Conservation (phyloP, 495 filamentous ascomycete genomes). For the Aspergillus steynii region DNA sequence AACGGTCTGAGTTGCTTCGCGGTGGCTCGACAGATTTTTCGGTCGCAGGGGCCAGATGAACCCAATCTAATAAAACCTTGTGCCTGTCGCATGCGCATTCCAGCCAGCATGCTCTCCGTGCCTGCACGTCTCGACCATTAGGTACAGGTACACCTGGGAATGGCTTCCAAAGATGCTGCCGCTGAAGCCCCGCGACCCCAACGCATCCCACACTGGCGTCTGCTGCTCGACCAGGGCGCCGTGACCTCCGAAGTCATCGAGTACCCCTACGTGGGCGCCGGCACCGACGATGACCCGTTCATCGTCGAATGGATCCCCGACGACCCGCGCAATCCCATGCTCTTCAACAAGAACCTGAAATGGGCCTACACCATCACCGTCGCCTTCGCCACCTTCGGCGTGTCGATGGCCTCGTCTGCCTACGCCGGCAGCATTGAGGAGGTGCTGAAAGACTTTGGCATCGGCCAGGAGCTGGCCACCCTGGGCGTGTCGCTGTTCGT, state of each 20-base stretch:
- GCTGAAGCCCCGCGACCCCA: constrained; percentile 9
- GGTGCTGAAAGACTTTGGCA: constrained; percentile 44
- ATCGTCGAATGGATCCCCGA: constrained; percentile 64
- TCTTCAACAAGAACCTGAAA: constrained; percentile 51
- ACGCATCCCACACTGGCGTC: constrained; percentile 30
- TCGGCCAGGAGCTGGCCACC: constrained; percentile 47
- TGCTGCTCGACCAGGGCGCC: constrained; percentile 28
- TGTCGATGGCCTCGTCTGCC: constrained; percentile 69
- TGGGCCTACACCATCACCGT: constrained; percentile 61
- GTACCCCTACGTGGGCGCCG: constrained; percentile 57
- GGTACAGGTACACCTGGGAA: neutral
- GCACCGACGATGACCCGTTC: constrained; percentile 67
- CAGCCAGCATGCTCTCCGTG: neutral
- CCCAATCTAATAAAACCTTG: neutral
- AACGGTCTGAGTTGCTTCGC: neutral
- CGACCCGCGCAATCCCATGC: constrained; percentile 65
- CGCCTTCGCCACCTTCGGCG: constrained; percentile 67
- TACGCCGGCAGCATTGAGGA: constrained; percentile 62
- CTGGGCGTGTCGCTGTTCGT: constrained; percentile 58
- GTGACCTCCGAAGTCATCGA: constrained; percentile 47
- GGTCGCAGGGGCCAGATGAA: neutral
- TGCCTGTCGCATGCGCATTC: neutral
- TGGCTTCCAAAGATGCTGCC: constrained; percentile 2
- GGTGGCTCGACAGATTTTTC: neutral
- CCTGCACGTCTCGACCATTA: neutral